Evolutionary conservation across 2,329 filamentous ascomycete genomes (phyloP), one percentile per base, ranked within the genome.

Genomic region (Phyllosticta capitalensis): DNA sequence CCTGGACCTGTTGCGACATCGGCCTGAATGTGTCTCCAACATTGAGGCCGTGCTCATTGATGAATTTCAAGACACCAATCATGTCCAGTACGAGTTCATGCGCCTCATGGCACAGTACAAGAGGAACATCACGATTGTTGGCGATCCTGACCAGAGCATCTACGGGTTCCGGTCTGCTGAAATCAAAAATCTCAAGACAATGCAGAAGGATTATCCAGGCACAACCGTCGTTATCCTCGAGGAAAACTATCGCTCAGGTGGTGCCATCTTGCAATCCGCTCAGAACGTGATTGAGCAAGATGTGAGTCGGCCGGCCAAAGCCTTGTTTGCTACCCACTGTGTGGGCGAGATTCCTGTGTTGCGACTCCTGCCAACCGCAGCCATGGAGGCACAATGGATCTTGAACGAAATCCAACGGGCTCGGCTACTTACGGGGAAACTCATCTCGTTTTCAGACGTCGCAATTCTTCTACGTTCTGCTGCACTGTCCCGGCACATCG

Each of bases 51-150:
- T 97, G 6, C 79, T 99, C 52, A 95, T 99, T 63, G 92, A 99
- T 70, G 92, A 99, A 69, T 99, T 96, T 64, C 92, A 99, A 73
- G 92, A 99, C 74, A 97, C 92, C 7, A 99, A 97, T 69, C 83
- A 90, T 20, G 86, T 96, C 4, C 92, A 99, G 72, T 97, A 95
- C 67, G 90, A 96, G 65, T 77, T 99, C 50, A 96, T 96, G 91
- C 87, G 83, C 63, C 80, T 96, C 0, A 86, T 99, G 67, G 90
- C 92, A 1, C 84, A 90, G 62, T 76, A 79, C 21, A 80, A 81
- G 51, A 82, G 83, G 59, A 82, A 85, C n/a, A 92, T 97, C 65
- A 97, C 92, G 0, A 89, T 96, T 61, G 94, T 99, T 4, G 94
- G 92, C 33, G 92, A 99, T 69, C 92, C 94, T 0, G 94, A 99